A percentile compares a stretch with the other conserved stretches of the same genome.
These are phyloP conservation scores for Suhomyces coccinellae DNA, from an alignment of 1,139 yeast species.

Conservation along the genomic window DNA sequence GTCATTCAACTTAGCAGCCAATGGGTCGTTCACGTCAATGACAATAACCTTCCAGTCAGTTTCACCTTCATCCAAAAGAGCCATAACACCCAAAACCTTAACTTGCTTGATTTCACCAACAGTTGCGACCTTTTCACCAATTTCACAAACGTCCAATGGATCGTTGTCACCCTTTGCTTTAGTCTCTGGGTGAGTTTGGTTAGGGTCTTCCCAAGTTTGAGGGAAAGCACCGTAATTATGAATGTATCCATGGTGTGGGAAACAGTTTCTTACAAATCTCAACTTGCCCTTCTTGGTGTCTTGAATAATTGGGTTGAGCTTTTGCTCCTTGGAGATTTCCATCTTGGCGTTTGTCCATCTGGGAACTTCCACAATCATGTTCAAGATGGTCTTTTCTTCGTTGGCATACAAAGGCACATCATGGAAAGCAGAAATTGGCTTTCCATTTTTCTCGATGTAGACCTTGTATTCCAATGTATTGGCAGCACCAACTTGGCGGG, in stretches of 20 bases:
- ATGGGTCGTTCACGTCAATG: constrained; percentile 78
- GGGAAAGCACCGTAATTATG: constrained; percentile 99
- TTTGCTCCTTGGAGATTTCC: constrained; percentile 75
- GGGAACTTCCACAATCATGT: constrained; percentile 93
- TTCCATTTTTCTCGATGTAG: constrained; percentile 58
- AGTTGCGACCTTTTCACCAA: constrained; percentile 69
- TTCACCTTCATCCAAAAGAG: constrained; percentile 95
- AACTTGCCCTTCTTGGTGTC: constrained; percentile 90
- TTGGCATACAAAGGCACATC: constrained; percentile 81
- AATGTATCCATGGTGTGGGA: constrained; percentile 95
- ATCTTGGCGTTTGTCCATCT: constrained; percentile 94
- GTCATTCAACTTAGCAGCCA: constrained; percentile 72
- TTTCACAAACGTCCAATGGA: constrained; percentile 95
- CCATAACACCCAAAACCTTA: constrained; percentile 89
- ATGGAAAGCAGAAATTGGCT: constrained; percentile 76
- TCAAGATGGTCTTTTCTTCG: constrained; percentile 61
- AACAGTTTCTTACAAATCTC: constrained; percentile 84
- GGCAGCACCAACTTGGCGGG: constrained; percentile 89
- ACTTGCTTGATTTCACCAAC: constrained; percentile 81
- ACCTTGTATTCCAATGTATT: constrained; percentile 90
- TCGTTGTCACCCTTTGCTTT: constrained; percentile 85
- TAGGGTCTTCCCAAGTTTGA: constrained; percentile 92
- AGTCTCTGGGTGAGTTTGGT: constrained; percentile 34
- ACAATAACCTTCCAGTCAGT: constrained; percentile 96
- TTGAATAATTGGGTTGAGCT: constrained; percentile 87